Conservation (phyloP, 352 stramenopile species). For the Detonula confervacea region DNA sequence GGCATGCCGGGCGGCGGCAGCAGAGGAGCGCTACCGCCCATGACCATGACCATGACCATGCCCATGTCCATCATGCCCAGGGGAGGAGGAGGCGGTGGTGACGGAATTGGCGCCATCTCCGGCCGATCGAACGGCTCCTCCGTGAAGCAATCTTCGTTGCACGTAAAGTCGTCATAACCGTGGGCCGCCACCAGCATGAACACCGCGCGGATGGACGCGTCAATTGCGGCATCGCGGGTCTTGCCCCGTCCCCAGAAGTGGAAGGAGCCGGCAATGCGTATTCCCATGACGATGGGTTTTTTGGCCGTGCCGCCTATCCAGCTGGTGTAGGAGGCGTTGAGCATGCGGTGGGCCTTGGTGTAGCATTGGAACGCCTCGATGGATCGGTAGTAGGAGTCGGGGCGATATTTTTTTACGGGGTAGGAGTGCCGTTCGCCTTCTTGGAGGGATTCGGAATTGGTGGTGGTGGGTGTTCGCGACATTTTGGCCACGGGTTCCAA, state of each 20-base stretch:
- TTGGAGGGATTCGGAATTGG: constrained; percentile 1
- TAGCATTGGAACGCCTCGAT: constrained; percentile 85
- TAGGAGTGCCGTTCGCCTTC: constrained; percentile 57
- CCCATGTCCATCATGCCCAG: not conserved
- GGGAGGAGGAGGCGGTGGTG: constrained; percentile 50
- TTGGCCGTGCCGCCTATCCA: constrained; percentile 70
- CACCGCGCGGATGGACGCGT: constrained; percentile 69
- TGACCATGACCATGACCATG: constrained; percentile 5
- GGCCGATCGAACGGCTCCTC: constrained; percentile 49
- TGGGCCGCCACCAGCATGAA: constrained; percentile 80
- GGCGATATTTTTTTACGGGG: constrained; percentile 82
- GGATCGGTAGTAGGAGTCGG: constrained; percentile 68
- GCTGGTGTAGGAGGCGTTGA: constrained; percentile 73
- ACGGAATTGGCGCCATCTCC: constrained; percentile 49
- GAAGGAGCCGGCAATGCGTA: constrained; percentile 68
- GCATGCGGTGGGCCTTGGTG: constrained; percentile 82
- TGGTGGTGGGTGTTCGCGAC: constrained; percentile 16
- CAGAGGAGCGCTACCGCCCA: not conserved
- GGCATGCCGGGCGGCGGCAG: constrained; percentile 38
- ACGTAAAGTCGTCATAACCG: constrained; percentile 81
- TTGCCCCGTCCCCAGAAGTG: constrained; percentile 77
- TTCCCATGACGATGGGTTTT: constrained; percentile 76
- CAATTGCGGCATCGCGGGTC: constrained; percentile 77
- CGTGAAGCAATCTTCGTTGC: constrained; percentile 81
- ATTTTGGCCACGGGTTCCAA: not conserved